These are phyloP conservation scores for Pterocarpus santalinus DNA, from an alignment of 306 rosid species.

Conservation along the genomic window DNA sequence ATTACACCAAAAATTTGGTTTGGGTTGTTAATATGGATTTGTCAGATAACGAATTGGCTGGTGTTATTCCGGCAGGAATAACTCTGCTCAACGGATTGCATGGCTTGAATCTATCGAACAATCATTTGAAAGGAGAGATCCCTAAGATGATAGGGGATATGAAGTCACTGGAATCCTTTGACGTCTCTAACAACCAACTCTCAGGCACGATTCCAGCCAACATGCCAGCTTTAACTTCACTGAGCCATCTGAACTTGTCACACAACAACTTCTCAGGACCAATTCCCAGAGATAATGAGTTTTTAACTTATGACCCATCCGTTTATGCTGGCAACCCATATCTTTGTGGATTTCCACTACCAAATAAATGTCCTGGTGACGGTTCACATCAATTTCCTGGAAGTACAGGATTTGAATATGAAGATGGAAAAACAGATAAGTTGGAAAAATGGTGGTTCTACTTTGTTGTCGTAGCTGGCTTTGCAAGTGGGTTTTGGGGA, in stretches of 20 bases:
- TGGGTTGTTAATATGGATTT: neutral
- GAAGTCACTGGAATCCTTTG: slow-evolving; percentile 9
- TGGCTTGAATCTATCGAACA: neutral
- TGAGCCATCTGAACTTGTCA: slow-evolving; percentile 1
- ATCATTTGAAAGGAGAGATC: neutral
- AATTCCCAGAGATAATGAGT: neutral
- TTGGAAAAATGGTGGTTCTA: neutral
- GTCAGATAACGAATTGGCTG: neutral
- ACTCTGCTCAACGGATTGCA: neutral
- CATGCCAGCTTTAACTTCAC: neutral
- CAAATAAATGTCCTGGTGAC: neutral
- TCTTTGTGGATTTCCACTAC: neutral
- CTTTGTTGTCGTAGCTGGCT: neutral
- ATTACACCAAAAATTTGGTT: neutral
- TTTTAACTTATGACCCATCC: neutral
- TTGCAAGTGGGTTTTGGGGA: slow-evolving; percentile 16
- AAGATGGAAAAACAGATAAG: neutral
- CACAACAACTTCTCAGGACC: slow-evolving; percentile 16
- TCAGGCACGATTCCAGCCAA: neutral
- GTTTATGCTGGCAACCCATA: neutral
- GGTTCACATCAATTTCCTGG: neutral
- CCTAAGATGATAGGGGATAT: slow-evolving; percentile 3
- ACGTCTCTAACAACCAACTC: slow-evolving; percentile 3
- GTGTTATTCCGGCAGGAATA: neutral
- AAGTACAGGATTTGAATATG: neutral